These are phyloP conservation scores for Xenoacremonium recifei DNA, from an alignment of 2,329 filamentous ascomycete genomes.

Conservation along the genomic window DNA sequence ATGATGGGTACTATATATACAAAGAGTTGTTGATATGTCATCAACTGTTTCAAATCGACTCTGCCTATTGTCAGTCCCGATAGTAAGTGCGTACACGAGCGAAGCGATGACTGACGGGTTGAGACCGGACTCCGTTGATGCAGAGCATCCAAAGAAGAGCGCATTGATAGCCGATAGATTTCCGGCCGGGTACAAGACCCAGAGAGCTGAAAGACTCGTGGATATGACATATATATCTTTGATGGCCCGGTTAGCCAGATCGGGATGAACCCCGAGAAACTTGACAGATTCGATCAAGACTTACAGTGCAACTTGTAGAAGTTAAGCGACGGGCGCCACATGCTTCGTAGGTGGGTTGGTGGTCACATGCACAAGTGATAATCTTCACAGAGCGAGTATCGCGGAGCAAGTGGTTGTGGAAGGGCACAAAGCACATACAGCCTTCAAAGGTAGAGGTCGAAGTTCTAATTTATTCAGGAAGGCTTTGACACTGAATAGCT, in stretches of 20 bases:
- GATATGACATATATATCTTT: not conserved
- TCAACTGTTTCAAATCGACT: slow-evolving; percentile 47
- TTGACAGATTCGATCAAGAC: too few species aligned
- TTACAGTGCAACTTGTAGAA: not conserved
- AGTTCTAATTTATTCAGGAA: too few species aligned
- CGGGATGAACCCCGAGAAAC: too few species aligned
- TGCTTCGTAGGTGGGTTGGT: too few species aligned
- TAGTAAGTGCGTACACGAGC: not conserved
- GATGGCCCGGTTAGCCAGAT: too few species aligned
- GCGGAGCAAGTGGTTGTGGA: too few species aligned
- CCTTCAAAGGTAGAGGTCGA: too few species aligned
- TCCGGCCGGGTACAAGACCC: not conserved
- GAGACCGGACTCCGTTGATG: not conserved
- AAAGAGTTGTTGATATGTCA: slow-evolving; percentile 50
- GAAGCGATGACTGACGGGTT: slow-evolving; percentile 1
- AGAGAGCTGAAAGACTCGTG: not conserved
- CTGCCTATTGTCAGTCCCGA: slow-evolving; percentile 28
- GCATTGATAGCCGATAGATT: not conserved
- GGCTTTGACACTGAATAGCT: too few species aligned
- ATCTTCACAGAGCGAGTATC: too few species aligned
- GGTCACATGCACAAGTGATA: too few species aligned
- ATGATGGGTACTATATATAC: slow-evolving; percentile 51
- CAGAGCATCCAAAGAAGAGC: not conserved
- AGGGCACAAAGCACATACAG: too few species aligned
- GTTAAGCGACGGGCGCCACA: not conserved